Evolutionary conservation across 208 protist genomes (phyloP).

Genomic region (Acanthamoeba healyi): DNA sequence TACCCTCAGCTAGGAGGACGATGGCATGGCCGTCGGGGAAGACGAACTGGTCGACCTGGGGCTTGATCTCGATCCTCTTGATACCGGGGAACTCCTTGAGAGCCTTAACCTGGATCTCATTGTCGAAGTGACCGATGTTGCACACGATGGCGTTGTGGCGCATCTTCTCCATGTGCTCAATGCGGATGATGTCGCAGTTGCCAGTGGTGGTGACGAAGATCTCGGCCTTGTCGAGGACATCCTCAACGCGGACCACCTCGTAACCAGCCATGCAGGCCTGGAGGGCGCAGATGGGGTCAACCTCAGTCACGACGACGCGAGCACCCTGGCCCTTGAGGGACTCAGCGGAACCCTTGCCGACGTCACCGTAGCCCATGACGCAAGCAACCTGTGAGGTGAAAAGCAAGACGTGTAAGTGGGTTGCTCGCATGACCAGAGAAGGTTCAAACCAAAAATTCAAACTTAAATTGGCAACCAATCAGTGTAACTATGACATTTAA

Average conservation of each 20-base stretch:
- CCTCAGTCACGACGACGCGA: conserved; percentile 98
- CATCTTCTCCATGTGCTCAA: conserved; percentile 98
- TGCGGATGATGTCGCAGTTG: conserved; percentile 98
- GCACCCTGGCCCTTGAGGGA: conserved; percentile 97
- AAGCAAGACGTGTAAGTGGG: no score
- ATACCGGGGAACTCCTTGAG: conserved; percentile 94
- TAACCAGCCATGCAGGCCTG: conserved; percentile 99
- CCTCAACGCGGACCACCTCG: conserved; percentile 97
- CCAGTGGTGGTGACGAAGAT: conserved; percentile 99
- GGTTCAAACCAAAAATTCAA: no score
- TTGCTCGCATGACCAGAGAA: no score
- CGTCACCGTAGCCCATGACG: conserved; percentile 99
- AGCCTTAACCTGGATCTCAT: conserved; percentile 99
- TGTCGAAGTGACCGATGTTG: conserved; percentile 99
- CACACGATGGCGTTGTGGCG: conserved; percentile 99
- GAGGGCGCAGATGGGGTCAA: conserved; percentile 99
- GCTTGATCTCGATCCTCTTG: conserved; percentile 98
- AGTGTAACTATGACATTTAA: conserved; percentile 49
- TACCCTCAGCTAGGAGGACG: conserved; percentile 96
- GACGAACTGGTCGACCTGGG: conserved; percentile 98
- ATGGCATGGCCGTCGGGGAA: conserved; percentile 96
- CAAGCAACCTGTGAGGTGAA: conserved; percentile 88
- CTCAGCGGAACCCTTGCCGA: conserved; percentile 98
- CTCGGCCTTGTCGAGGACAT: conserved; percentile 93
- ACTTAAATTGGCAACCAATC: conserved; percentile 24